Base-by-base conservation (phyloP, 192 early-diverging fungal genomes). In the Podila clonocystis region DNA sequence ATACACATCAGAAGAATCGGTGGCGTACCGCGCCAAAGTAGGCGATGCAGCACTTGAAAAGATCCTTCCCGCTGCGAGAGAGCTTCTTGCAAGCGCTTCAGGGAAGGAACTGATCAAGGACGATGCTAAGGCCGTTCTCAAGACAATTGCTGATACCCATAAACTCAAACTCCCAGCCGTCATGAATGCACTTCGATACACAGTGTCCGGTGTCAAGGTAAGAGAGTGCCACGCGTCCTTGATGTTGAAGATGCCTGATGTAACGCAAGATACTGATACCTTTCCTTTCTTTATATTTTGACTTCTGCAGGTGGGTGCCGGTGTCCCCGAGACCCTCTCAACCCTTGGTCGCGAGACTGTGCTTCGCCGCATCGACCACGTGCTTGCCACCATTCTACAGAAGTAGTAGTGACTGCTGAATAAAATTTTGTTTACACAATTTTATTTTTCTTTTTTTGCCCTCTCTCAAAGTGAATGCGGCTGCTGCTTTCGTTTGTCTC, bases 131-230 rank as follows among this genome's bases (percentile, higher is more conserved):
- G 59, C 82, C n/a, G 55, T 65, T 31, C 70, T 89, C 63, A 49
- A 75, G 49, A 62, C 61, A 15, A 75, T 83, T 49, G 71, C 82
- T 1, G 83, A 82, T 9, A 58, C 72, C 9, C 73, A 84, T 33
- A 58, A 76, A 24, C 28, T 87, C 3, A 86, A 88, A 22, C 68
- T 75, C 17, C 87, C 86, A 24, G 85, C 87, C 11, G 85, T 88
- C 5, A 89, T 92, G 92, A 88, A 91, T 75, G 86, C 87, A 26
- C 78, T 93, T 31, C 75, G 93, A 24, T 92, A 88, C 72, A 86
- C 85, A 5, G 84, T 93, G 3, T 93, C 93, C 8, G 93, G 92
- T 19, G 83, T 85, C 20, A 82, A 82, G 75, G 84, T 82, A 74
- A 58, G 15, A 17, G 64, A 17, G 15, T 3, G 13, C 7, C 41